These are phyloP conservation scores for Penicillium pancosmium DNA, from an alignment of 495 filamentous ascomycete species.

Conservation along the genomic window DNA sequence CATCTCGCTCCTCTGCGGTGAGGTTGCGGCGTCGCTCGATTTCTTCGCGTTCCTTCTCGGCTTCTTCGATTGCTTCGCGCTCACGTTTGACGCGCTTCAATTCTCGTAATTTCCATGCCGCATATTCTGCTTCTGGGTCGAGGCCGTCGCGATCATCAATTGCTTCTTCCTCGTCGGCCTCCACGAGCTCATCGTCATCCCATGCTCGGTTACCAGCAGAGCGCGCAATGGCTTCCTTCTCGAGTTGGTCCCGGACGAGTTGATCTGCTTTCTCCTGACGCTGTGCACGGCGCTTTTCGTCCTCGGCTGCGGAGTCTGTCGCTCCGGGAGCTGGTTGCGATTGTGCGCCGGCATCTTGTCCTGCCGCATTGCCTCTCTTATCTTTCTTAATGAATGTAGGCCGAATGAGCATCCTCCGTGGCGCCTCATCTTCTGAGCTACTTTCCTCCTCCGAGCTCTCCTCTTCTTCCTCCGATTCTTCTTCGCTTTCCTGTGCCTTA, in stretches of 20 bases:
- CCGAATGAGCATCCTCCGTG: conserved; percentile 72
- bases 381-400: conserved; percentile 92
- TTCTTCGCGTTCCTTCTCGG: conserved; percentile 86
- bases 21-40: conserved; percentile 86
- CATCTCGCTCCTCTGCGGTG: conserved; percentile 81
- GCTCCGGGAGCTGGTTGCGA: conserved; percentile 30
- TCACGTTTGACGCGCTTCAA: conserved; percentile 84
- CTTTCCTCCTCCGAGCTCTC: conserved; percentile 55
- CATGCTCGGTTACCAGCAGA: conserved; percentile 77
- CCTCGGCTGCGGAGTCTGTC: conserved; percentile 53
- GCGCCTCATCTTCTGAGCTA: conserved; percentile 74
- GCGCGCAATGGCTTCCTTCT: conserved; percentile 73
- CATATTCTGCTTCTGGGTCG: conserved; percentile 86
- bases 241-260: conserved; percentile 85
- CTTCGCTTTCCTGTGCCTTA: conserved; percentile 56
- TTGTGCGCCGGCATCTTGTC: conserved; percentile 17
- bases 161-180: conserved; percentile 61
- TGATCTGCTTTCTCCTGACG: conserved; percentile 70
- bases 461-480: conserved; percentile 57
- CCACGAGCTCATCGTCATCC: conserved; percentile 79
- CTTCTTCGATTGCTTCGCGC: conserved; percentile 77
- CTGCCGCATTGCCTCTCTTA: conserved; percentile 54
- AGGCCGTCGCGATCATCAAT: conserved; percentile 86
- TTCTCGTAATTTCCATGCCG: conserved; percentile 93
- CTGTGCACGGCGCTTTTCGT: conserved; percentile 56